Base-by-base conservation (phyloP, 805 yeast genomes). In the Pichia phayaonensis region DNA sequence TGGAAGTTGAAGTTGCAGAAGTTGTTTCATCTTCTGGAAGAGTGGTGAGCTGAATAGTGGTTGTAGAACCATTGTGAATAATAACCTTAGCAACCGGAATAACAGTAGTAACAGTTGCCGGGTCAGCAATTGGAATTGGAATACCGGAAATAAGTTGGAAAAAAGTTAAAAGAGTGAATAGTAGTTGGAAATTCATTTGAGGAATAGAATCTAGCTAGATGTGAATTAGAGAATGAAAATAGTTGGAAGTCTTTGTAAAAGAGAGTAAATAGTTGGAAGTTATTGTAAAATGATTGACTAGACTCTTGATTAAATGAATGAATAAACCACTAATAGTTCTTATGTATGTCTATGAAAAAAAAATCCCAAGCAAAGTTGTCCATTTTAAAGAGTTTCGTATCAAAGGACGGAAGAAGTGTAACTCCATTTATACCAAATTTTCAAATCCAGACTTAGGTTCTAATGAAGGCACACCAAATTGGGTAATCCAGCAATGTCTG, bases 81-180 rank as follows among this genome's bases (percentile, higher is more conserved):
- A 73, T 67, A 26, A 63, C 61, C n/a, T 67, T 63, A 7, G 61
- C 61, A 5, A 67, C 67, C 13, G 56, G 56, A 15, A 52, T 36
- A 18, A 40, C 40, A 22, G 54, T 52, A 2, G 52, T 41, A 8
- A 40, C 36, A 23, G 31, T n/a, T 8, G 21, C 43, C 6, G 24
- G 42, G 3, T 20, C 43, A 13, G 43, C 31, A 23, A 47, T 12
- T 31, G 50, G 51, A 46, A 61, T 40, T 50, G 64, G 60, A 10
- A 52, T 46, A 21, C 61, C 46, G 13, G 26, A 16, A 4, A 40
- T 27, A 4, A 47, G 24, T 13, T 48, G 41, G 3, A 48, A 16
- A 4, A 53, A 24, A 7, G 47, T 27, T 7, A 46, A 41, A 27
- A 50, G 21, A 20, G 54, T 20, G 20, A 54, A 36, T 22, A 52